These are phyloP conservation scores for Xylaria arbuscula DNA, from an alignment of 2,329 filamentous ascomycete genomes.

Conservation along the genomic window DNA sequence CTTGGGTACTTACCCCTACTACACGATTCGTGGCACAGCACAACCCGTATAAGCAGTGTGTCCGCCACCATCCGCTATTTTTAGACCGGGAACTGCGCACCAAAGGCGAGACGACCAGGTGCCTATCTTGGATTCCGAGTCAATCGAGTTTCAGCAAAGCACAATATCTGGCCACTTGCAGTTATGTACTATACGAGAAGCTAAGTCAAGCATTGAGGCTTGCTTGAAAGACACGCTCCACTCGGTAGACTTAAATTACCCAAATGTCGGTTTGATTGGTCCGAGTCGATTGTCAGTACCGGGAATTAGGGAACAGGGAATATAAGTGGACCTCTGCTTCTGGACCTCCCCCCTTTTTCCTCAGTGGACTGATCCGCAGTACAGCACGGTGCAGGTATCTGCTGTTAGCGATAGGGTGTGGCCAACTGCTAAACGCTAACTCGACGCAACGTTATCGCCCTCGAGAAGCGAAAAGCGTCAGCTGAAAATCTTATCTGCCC, in stretches of 20 bases:
- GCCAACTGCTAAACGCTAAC: conserved; percentile 7
- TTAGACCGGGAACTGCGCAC: background rate
- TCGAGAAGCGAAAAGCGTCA: conserved; percentile 16
- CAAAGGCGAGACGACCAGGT: background rate
- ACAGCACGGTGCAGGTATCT: conserved; percentile 8
- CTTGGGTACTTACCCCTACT: too few relatives aligned
- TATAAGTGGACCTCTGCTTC: conserved; percentile 20
- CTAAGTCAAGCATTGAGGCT: too few relatives aligned
- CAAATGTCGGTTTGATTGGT: conserved; percentile 21
- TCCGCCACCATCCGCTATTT: background rate
- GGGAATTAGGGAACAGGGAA: background rate
- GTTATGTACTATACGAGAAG: too few relatives aligned
- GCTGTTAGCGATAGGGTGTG: conserved; percentile 18
- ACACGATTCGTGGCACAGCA: too few relatives aligned
- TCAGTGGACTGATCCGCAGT: background rate
- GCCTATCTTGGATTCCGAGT: too few relatives aligned
- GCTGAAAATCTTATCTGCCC: conserved; percentile 38
- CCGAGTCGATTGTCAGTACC: conserved; percentile 6
- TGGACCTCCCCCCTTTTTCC: conserved; percentile 17
- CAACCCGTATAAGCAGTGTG: background rate
- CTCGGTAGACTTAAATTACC: background rate
- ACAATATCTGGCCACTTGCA: too few relatives aligned
- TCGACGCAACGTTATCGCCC: conserved; percentile 10
- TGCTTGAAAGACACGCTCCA: background rate
- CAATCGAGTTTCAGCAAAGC: too few relatives aligned